Evolutionary conservation across 2,329 filamentous ascomycete genomes (phyloP), one percentile per base, ranked within the genome.

Genomic region (Penicillium freii): DNA sequence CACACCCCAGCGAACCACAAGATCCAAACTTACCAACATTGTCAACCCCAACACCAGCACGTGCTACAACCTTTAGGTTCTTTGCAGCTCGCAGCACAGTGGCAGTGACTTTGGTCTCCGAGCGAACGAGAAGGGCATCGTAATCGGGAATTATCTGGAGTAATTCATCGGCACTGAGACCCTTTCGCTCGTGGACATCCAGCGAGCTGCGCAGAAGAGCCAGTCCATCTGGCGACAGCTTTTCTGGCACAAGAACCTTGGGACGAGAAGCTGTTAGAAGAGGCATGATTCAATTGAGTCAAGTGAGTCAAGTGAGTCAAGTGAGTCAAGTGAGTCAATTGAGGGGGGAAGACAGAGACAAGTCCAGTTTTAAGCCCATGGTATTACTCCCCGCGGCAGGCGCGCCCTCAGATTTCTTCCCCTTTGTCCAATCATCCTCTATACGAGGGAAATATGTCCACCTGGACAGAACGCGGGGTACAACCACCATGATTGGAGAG

Each of bases 21-120:
- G 31, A 46, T 34, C 4, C 29, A 23, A 19, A 64, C 70, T 57
- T 51, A 73, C 71, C 82, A 48, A 94, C 90, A 75, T 93, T 92
- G 75, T 93, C 89, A 25, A 93, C 89, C 33, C 89, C 90, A 1
- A 93, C 90, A 13, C 90, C 90, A 13, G 90, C 90, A 59, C 90
- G 81, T 2, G 89, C 90, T 23, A 94, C 89, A 9, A 93, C 90
- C 63, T 88, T 87, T 51, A 93, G 80, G 58, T 85, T 88, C 64
- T 80, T 83, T 10, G 84, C 89, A 1, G 86, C 87, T 13, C 78
- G 75, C 13, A 93, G 80, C 0, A 93, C 80, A 3, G 82, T 77
- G 0, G 87, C 82, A 0, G 87, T 92, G 58, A 93, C 89, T 69
- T 92, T 89, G 1, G 90, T 93, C 75, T 92, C 90, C 38, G 89